Evolutionary conservation across 306 rosid genomes (phyloP), one percentile per base, ranked within the genome.

Genomic region (Gastrolobium villosum): DNA sequence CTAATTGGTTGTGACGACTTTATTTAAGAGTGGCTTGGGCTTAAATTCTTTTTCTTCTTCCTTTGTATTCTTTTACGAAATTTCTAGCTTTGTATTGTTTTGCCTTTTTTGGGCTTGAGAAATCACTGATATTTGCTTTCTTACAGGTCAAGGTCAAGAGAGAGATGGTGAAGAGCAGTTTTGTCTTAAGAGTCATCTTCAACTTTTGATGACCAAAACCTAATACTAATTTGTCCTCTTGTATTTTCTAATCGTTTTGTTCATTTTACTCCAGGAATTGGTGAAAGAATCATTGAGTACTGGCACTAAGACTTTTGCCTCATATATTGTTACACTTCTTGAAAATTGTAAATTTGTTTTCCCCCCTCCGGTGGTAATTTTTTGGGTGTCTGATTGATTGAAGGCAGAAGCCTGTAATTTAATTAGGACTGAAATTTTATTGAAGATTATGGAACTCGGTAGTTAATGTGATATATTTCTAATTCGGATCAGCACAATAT

Each of bases 331-430:
- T 26, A 59, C 70, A 46, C n/a, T n/a, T 57, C 70, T 48, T 35
- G 60, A 36, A 69, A 70, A 60, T 32, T 53, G 56, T 79, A 79
- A 70, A 70, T 69, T 79, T 61, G 62, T 61, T 61, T 79, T 6
- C 26, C n/a, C 28, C 49, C 36, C 40, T 41, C 52, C 35, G 32
- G 76, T 50, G 32, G 76, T 57, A 67, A 67, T 43, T 77, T 55
- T 77, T 65, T 37, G 35, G 81, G 56, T 65, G 66, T 65, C 48
- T 28, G 55, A 28, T 54, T 60, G 57, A 43, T 54, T 60, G 57
- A 43, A 77, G 31, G 81, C 75, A 34, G 77, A 41, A 69, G 76
- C 76, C 76, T 78, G 82, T 59, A 78, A 57, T 78, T 78, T 78
- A 35, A 57, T 44, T 56, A 69, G 76, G 76, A 60, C 36, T 41